Conservation (phyloP, 2,329 filamentous ascomycete species). For the Fusarium coicis region DNA sequence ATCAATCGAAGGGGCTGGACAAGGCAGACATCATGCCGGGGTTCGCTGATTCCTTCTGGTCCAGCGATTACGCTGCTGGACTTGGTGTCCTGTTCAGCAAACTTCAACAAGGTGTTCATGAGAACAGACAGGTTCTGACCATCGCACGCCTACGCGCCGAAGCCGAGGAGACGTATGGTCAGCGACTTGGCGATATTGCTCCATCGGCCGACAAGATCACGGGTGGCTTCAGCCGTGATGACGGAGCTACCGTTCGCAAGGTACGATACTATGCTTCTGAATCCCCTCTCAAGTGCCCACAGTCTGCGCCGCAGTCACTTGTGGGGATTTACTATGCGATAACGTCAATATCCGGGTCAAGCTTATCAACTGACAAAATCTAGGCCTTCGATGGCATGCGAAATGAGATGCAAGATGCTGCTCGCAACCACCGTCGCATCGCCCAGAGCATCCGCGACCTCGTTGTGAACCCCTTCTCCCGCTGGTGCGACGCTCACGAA, state of each 20-base stretch:
- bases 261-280: constrained; percentile 56
- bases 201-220: constrained; percentile 82
- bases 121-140: constrained; percentile 93
- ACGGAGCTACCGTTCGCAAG: constrained; percentile 96
- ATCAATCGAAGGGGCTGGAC: constrained; percentile 39
- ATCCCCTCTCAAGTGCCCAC: background rate
- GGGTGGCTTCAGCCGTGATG: constrained; percentile 88
- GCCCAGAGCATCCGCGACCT: constrained; percentile 96
- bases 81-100: constrained; percentile 95
- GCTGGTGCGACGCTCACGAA: constrained; percentile 97
- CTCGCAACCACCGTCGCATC: constrained; percentile 93
- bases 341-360: background rate
- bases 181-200: constrained; percentile 82
- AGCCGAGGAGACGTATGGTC: constrained; percentile 90
- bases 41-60: constrained; percentile 98
- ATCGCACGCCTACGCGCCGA: constrained; percentile 95
- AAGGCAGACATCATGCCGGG: constrained; percentile 73
- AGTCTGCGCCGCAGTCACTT: background rate
- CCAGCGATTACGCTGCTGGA: constrained; percentile 93
- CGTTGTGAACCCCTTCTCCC: constrained; percentile 91
- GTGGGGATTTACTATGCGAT: constrained; percentile 6
- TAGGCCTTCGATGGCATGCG: constrained; percentile 95
- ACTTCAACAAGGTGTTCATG: constrained; percentile 93
- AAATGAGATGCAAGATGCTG: constrained; percentile 89
- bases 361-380: constrained; percentile 30